Conservation (phyloP, 495 filamentous ascomycete genomes). For the Neurospora sp. region DNA sequence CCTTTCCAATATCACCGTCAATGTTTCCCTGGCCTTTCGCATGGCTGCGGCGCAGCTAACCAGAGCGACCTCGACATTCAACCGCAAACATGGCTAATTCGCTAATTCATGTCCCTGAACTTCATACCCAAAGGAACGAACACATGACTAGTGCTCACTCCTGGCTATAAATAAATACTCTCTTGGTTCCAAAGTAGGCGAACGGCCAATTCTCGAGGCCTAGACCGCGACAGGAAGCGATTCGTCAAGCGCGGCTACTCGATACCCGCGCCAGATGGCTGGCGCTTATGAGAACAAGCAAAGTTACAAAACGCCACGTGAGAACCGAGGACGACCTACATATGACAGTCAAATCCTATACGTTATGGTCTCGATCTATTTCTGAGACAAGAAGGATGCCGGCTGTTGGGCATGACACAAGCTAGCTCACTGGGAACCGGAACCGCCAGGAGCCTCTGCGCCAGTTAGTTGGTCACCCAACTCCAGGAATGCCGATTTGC, state of each 20-base stretch:
- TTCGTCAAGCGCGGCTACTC: background rate
- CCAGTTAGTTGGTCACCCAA: too few species aligned
- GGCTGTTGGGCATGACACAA: too few species aligned
- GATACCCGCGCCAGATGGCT: background rate
- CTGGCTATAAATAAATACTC: background rate
- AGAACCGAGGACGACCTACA: too few species aligned
- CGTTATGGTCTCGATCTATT: too few species aligned
- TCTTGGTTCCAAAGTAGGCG: too few species aligned
- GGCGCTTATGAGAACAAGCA: background rate
- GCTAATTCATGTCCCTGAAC: background rate
- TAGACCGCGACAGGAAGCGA: background rate
- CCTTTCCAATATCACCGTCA: too few species aligned
- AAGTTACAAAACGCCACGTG: background rate
- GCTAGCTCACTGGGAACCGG: too few species aligned
- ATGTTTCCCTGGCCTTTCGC: too few species aligned
- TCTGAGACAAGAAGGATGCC: too few species aligned
- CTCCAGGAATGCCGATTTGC: too few species aligned
- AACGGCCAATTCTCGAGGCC: background rate
- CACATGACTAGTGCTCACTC: background rate
- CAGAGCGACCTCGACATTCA: background rate
- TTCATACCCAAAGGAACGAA: background rate
- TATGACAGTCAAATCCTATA: too few species aligned
- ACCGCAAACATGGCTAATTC: background rate
- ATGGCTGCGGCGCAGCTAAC: background rate
- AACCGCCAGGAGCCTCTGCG: too few species aligned